Percentiles rank a stretch among this genome's conserved stretches.
Evolutionary conservation across 768 basidiomycete genomes (phyloP).

Genomic region (Fistulinella prunicolor): DNA sequence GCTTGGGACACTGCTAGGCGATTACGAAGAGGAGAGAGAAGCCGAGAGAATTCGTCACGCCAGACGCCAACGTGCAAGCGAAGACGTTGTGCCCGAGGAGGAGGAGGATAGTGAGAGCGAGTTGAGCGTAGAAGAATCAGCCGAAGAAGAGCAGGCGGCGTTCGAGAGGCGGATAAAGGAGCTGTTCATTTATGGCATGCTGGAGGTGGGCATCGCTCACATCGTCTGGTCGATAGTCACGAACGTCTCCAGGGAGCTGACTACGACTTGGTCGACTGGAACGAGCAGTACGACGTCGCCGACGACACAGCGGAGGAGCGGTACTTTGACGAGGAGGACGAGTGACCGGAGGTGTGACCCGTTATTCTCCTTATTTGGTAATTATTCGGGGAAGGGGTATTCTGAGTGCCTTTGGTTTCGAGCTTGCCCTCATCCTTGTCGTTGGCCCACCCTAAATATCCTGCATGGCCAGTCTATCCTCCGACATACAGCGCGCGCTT

Average conservation of each 20-base stretch:
- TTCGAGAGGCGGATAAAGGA: conserved; percentile 68
- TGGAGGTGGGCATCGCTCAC: conserved; percentile 60
- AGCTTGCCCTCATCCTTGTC: conserved; percentile 42
- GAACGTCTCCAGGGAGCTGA: conserved; percentile 53
- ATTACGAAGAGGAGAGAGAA: conserved; percentile 77
- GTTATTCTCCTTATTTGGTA: conserved; percentile 9
- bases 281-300: conserved; percentile 60
- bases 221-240: no score
- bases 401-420: conserved; percentile 7
- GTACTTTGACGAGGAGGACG: conserved; percentile 74
- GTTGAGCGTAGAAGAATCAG: conserved; percentile 39
- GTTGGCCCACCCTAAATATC: conserved; percentile 41
- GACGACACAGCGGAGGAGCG: conserved; percentile 63
- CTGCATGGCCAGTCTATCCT: conserved; percentile 34
- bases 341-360: conserved; percentile 22
- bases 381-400: conserved; percentile 10
- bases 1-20: conserved; percentile 60
- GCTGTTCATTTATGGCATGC: conserved; percentile 69
- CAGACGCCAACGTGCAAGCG: conserved; percentile 38
- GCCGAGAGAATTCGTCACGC: conserved; percentile 54
- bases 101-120: conserved; percentile 62
- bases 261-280: conserved; percentile 75
- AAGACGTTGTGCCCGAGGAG: conserved; percentile 57
- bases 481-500: conserved; percentile 50
- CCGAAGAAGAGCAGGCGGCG: conserved; percentile 44